These are phyloP conservation scores for Adansonia grandidieri DNA, from an alignment of 441 rosid genomes.

Conservation along the genomic window DNA sequence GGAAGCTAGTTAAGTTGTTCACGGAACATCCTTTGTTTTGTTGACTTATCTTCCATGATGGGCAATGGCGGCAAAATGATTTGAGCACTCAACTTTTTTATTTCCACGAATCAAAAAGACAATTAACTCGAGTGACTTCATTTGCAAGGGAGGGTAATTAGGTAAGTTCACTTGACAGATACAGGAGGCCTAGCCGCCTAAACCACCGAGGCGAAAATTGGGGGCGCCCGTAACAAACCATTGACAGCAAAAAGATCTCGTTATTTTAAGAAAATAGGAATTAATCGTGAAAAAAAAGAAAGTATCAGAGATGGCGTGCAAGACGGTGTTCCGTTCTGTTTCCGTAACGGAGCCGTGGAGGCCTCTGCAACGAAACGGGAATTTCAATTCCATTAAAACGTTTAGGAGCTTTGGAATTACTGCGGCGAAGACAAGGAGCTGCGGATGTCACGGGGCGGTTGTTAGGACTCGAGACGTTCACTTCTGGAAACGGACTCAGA, in stretches of 20 bases:
- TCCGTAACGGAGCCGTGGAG: conserved; percentile 60
- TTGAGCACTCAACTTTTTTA: background rate
- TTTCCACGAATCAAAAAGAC: background rate
- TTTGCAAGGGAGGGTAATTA: too few relatives aligned
- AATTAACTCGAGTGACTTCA: background rate
- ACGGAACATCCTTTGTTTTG: background rate
- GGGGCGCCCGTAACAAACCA: background rate
- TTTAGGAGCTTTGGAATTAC: conserved; percentile 32
- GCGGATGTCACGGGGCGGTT: conserved; percentile 36
- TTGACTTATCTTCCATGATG: background rate
- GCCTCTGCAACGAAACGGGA: conserved; percentile 39
- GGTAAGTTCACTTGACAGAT: too few relatives aligned
- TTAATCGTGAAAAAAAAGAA: background rate
- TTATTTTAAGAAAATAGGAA: background rate
- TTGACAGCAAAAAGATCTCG: background rate
- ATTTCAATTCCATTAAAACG: conserved; percentile 39
- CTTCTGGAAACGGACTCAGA: conserved; percentile 30
- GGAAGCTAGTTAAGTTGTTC: background rate
- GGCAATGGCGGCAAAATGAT: background rate
- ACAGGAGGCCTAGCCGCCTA: background rate
- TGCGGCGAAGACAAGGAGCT: conserved; percentile 31
- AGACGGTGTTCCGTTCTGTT: conserved; percentile 58
- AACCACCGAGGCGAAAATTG: conserved; percentile 1
- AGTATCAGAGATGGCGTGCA: conserved; percentile 64
- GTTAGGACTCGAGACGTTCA: conserved; percentile 44